Evolutionary conservation across 352 stramenopile species (phyloP).

Genomic region (Thalassiosira hispida): DNA sequence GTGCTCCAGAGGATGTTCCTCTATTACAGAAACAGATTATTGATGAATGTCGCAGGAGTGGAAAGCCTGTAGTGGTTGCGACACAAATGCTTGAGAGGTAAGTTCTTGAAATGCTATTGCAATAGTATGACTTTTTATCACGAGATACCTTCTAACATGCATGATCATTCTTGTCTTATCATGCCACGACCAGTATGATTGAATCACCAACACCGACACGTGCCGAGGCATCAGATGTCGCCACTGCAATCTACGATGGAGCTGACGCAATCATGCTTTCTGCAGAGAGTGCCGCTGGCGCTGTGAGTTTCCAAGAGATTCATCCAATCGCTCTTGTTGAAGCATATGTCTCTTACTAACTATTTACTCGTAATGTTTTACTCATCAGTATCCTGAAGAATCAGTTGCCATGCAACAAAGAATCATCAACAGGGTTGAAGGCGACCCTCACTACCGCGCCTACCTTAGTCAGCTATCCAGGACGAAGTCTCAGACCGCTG

Average conservation of each 20-base stretch:
- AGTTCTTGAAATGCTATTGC: no score
- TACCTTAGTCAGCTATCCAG: constrained; percentile 56
- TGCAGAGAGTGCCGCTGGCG: constrained; percentile 85
- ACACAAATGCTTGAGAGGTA: constrained; percentile 87
- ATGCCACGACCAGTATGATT: constrained; percentile 76
- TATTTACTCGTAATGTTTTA: not conserved
- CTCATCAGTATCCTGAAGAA: constrained; percentile 76
- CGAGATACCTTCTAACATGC: no score
- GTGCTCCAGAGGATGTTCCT: constrained; percentile 90
- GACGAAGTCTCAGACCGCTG: constrained; percentile 60
- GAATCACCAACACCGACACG: constrained; percentile 85
- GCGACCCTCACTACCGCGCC: constrained; percentile 71
- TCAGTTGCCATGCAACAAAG: constrained; percentile 84
- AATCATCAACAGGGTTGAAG: constrained; percentile 85
- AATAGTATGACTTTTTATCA: no score
- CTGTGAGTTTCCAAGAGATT: no score
- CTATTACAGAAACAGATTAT: constrained; percentile 91
- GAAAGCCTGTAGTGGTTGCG: constrained; percentile 88
- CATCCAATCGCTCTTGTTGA: not conserved
- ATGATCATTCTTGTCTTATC: no score
- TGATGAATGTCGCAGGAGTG: constrained; percentile 84
- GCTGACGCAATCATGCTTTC: constrained; percentile 88
- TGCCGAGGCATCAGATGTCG: constrained; percentile 86
- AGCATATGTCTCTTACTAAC: constrained; percentile 7
- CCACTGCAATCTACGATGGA: constrained; percentile 83